Evolutionary conservation across 768 basidiomycete genomes (phyloP).

Genomic region (Amanita polypyramis): DNA sequence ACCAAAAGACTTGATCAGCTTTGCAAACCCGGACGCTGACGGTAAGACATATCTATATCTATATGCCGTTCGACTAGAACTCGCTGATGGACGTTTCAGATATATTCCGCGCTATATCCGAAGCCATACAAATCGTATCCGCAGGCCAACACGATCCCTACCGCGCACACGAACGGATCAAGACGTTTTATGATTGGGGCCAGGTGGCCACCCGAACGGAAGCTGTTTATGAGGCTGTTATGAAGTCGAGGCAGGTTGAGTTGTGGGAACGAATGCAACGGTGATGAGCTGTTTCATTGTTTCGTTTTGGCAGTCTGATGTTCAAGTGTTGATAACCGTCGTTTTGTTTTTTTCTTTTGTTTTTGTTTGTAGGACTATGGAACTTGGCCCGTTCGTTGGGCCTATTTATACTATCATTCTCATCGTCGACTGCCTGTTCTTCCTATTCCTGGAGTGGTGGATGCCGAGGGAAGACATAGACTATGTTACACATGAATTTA

Average conservation of each 20-base stretch:
- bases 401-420: slow-evolving; percentile 84
- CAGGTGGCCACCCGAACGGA: slow-evolving; percentile 77
- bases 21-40: slow-evolving; percentile 88
- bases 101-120: slow-evolving; percentile 71
- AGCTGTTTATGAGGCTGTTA: slow-evolving; percentile 63
- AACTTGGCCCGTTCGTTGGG: slow-evolving; percentile 71
- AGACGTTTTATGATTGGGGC: slow-evolving; percentile 81
- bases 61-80: not conserved
- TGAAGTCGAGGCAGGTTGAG: slow-evolving; percentile 51
- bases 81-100: slow-evolving; percentile 34
- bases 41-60: slow-evolving; percentile 39
- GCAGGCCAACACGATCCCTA: slow-evolving; percentile 64
- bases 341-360: not conserved
- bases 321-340: not conserved
- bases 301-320: too few relatives aligned
- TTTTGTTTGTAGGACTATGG: slow-evolving; percentile 79
- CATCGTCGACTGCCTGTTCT: slow-evolving; percentile 84
- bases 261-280: slow-evolving; percentile 70
- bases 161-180: slow-evolving; percentile 66
- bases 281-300: slow-evolving; percentile 28
- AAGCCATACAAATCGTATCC: slow-evolving; percentile 65
- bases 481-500: slow-evolving; percentile 60
- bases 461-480: slow-evolving; percentile 72
- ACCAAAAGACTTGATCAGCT: slow-evolving; percentile 90
- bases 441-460: slow-evolving; percentile 75